Conservation (phyloP, 768 basidiomycete species). For the Russula compacta region DNA sequence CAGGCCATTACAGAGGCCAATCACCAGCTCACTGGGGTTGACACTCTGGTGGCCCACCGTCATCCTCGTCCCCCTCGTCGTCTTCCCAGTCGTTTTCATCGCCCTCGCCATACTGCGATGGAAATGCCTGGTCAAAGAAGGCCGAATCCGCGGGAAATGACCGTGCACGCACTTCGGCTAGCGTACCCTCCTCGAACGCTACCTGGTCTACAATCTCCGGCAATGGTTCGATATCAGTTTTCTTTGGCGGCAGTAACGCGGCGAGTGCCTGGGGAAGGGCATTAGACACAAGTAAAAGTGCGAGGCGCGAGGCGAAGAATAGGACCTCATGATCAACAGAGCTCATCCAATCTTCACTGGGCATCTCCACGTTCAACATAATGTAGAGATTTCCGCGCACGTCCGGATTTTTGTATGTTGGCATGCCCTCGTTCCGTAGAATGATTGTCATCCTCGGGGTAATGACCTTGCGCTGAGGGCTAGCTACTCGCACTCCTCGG, state of each 20-base stretch:
- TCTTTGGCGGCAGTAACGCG: conserved; percentile 65
- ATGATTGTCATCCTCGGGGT: conserved; percentile 65
- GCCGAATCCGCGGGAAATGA: conserved; percentile 63
- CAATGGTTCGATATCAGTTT: conserved; percentile 58
- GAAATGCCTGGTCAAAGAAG: conserved; percentile 72
- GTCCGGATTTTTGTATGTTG: conserved; percentile 53
- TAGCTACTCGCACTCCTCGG: conserved; percentile 72
- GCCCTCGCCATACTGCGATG: conserved; percentile 61
- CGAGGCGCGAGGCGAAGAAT: background rate
- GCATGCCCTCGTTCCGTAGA: conserved; percentile 86
- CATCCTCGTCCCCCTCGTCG: conserved; percentile 62
- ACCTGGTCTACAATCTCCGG: conserved; percentile 65
- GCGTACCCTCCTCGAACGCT: conserved; percentile 64
- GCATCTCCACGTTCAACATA: conserved; percentile 84
- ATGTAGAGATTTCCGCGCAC: conserved; percentile 77
- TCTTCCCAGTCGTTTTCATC: conserved; percentile 58
- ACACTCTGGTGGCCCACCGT: conserved; percentile 33
- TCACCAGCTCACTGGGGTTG: conserved; percentile 20
- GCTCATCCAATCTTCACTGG: conserved; percentile 65
- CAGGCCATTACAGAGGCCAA: background rate
- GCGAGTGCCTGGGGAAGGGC: conserved; percentile 43
- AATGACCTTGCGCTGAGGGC: conserved; percentile 68
- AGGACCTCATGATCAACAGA: conserved; percentile 50
- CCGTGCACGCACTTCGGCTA: conserved; percentile 76
- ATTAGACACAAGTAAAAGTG: conserved; percentile 9